A percentile compares a stretch with the other conserved stretches of the same genome.
These are phyloP conservation scores for Fusarium papillatum DNA, from an alignment of 2,329 filamentous ascomycete species.

Conservation along the genomic window DNA sequence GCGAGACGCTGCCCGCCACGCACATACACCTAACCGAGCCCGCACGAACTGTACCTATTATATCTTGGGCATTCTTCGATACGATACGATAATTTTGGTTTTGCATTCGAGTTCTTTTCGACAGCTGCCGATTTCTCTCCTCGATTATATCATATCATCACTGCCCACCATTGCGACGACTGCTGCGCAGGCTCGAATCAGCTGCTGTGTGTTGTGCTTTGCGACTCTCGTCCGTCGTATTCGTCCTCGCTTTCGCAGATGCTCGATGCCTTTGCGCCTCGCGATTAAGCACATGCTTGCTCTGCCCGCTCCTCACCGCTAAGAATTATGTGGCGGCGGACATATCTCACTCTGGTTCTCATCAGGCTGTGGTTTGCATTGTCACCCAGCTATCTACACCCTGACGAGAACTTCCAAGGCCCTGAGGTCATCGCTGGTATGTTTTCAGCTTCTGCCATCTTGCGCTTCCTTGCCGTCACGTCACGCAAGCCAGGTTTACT, in stretches of 20 bases:
- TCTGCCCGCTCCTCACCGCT: constrained; percentile 35
- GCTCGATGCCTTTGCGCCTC: constrained; percentile 34
- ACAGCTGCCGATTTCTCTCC: background rate
- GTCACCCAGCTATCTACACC: constrained; percentile 96
- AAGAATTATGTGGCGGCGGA: constrained; percentile 87
- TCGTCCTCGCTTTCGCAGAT: constrained; percentile 29
- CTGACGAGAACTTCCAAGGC: constrained; percentile 99
- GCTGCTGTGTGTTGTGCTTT: background rate
- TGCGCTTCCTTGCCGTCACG: background rate
- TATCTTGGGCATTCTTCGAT: constrained; percentile 15
- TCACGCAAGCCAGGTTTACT: background rate
- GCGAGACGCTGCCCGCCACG: background rate
- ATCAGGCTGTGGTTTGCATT: constrained; percentile 95
- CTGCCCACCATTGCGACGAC: constrained; percentile 14
- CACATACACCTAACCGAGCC: background rate
- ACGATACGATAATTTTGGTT: constrained; percentile 12
- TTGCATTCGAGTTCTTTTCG: background rate
- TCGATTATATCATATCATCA: background rate
- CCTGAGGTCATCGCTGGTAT: constrained; percentile 96
- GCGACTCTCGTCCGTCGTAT: constrained; percentile 9
- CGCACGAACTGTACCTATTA: constrained; percentile 14
- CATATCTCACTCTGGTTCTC: constrained; percentile 86
- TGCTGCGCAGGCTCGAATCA: constrained; percentile 1
- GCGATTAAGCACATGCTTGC: constrained; percentile 44
- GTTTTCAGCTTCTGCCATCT: constrained; percentile 43